Evolutionary conservation across 495 filamentous ascomycete genomes (phyloP).

Genomic region (Chlorociboria aeruginascens): DNA sequence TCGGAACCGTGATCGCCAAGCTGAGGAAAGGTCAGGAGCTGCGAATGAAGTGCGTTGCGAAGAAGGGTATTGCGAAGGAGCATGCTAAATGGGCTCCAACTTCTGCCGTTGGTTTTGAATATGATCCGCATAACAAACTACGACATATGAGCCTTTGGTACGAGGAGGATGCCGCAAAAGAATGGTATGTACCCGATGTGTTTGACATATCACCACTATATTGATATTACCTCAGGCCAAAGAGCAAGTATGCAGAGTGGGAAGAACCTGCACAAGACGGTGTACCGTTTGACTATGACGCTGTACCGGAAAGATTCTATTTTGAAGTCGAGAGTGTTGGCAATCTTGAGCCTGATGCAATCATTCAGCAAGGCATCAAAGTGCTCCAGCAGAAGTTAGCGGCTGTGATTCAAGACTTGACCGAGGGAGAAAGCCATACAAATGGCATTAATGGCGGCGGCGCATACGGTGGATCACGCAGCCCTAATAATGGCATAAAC

Average conservation of each 20-base stretch:
- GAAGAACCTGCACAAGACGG: slow-evolving; percentile 72
- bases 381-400: slow-evolving; percentile 85
- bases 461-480: slow-evolving; percentile 48
- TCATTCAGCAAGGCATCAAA: slow-evolving; percentile 81
- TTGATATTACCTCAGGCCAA: slow-evolving; percentile 47
- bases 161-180: slow-evolving; percentile 67
- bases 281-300: slow-evolving; percentile 84
- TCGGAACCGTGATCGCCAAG: slow-evolving; percentile 78
- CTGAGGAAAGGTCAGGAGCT: slow-evolving; percentile 79
- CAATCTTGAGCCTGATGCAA: slow-evolving; percentile 71
- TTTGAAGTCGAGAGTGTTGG: slow-evolving; percentile 86
- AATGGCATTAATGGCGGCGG: slow-evolving; percentile 37
- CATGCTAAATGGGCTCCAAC: slow-evolving; percentile 95
- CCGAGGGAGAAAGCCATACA: slow-evolving; percentile 33
- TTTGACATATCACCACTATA: not conserved
- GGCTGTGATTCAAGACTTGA: slow-evolving; percentile 62
- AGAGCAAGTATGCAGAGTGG: slow-evolving; percentile 73
- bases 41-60: slow-evolving; percentile 80
- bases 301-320: slow-evolving; percentile 74
- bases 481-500: slow-evolving; percentile 47
- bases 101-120: slow-evolving; percentile 90
- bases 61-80: slow-evolving; percentile 98
- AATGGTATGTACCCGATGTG: slow-evolving; percentile 59
- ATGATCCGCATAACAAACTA: slow-evolving; percentile 92
- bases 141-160: slow-evolving; percentile 87